A percentile compares a stretch with the other conserved stretches of the same genome.
These are phyloP conservation scores for Blastobotrys persicus DNA, from an alignment of 1,139 yeast species.

Conservation along the genomic window DNA sequence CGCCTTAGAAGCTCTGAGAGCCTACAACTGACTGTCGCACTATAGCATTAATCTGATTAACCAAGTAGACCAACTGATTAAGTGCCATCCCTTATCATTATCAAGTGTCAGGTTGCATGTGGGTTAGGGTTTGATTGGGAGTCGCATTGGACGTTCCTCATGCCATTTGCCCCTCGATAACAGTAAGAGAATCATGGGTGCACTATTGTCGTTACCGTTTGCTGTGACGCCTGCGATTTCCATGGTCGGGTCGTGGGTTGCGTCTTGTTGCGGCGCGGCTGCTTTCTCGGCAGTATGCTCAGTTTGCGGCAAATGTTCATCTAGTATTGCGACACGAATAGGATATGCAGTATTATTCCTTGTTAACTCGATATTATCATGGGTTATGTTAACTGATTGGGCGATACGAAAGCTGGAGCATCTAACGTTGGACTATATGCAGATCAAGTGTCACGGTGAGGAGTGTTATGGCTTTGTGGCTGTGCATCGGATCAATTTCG, in stretches of 20 bases:
- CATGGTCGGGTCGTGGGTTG: slow-evolving; percentile 63
- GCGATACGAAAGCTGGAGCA: slow-evolving; percentile 72
- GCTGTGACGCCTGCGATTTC: slow-evolving; percentile 47
- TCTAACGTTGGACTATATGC: slow-evolving; percentile 59
- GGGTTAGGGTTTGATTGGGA: neutral
- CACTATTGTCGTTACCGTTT: slow-evolving; percentile 69
- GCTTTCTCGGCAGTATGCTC: slow-evolving; percentile 67
- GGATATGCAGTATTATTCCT: slow-evolving; percentile 79
- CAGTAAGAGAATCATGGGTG: slow-evolving; percentile 60
- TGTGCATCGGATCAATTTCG: slow-evolving; percentile 86
- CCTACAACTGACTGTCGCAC: too few species aligned
- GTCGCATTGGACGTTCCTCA: neutral
- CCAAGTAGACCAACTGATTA: too few species aligned
- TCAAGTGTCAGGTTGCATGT: too few species aligned
- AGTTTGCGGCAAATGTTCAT: slow-evolving; percentile 54
- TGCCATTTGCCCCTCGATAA: neutral
- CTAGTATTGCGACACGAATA: slow-evolving; percentile 75
- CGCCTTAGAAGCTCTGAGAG: too few species aligned
- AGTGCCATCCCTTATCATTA: too few species aligned
- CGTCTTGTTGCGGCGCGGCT: slow-evolving; percentile 86
- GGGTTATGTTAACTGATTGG: slow-evolving; percentile 87
- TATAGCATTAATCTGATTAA: too few species aligned
- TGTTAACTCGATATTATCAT: slow-evolving; percentile 76
- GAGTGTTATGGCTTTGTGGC: slow-evolving; percentile 92
- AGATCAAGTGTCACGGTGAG: slow-evolving; percentile 74